These are phyloP conservation scores for Cryomyces minteri DNA, from an alignment of 495 filamentous ascomycete genomes.

Conservation along the genomic window DNA sequence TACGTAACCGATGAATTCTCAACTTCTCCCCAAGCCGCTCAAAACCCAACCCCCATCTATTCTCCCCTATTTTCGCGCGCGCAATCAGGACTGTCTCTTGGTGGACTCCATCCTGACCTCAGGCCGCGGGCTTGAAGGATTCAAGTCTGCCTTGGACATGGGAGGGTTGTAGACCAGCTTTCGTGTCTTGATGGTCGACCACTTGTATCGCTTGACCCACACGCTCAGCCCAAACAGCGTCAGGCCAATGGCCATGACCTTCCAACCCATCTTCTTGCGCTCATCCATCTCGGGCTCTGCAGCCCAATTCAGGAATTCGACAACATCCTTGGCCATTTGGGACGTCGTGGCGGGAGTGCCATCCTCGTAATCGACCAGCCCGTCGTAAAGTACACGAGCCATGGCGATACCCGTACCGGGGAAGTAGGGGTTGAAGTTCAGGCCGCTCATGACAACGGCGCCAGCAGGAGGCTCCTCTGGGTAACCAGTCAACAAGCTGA, in stretches of 20 bases:
- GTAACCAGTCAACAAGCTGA: conserved; percentile 92
- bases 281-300: conserved; percentile 98
- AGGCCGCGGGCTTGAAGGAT: not conserved
- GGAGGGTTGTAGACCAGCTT: conserved; percentile 81
- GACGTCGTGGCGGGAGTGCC: conserved; percentile 83
- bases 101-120: not conserved
- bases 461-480: conserved; percentile 91
- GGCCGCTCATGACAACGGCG: conserved; percentile 55
- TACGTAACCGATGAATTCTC: too few relatives aligned
- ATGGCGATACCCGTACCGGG: conserved; percentile 97
- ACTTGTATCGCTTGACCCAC: conserved; percentile 99
- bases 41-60: too few relatives aligned
- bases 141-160: conserved; percentile 6
- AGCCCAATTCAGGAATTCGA: conserved; percentile 97
- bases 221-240: conserved; percentile 73
- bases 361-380: conserved; percentile 96
- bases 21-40: too few relatives aligned
- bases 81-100: too few relatives aligned
- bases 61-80: too few relatives aligned
- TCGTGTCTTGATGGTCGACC: conserved; percentile 83
- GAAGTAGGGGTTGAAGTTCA: conserved; percentile 99
- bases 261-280: conserved; percentile 98
- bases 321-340: conserved; percentile 99
- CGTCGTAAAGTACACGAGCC: conserved; percentile 95
- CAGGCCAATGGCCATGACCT: conserved; percentile 61